Evolutionary conservation across 306 rosid species (phyloP).

Genomic region (Benincasa hispida): DNA sequence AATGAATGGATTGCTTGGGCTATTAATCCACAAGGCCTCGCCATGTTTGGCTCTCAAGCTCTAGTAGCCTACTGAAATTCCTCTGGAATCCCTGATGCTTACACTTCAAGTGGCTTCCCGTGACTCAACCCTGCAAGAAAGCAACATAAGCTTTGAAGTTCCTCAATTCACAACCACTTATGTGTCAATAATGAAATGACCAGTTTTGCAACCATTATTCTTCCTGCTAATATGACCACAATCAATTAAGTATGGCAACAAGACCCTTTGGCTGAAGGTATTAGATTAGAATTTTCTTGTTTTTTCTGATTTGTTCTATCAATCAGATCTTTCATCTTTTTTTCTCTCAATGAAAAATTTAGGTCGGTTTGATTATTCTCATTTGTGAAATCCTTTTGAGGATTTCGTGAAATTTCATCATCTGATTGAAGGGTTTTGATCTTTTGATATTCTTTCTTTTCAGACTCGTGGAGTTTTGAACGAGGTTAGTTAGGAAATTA

Average conservation of each 20-base stretch:
- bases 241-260: conserved; percentile 15
- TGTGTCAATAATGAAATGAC: background rate
- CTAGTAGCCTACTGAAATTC: conserved; percentile 9
- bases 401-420: background rate
- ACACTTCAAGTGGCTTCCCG: background rate
- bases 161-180: background rate
- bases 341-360: too few relatives aligned
- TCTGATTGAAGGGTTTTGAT: background rate
- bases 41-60: conserved; percentile 9
- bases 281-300: background rate
- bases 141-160: background rate
- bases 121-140: background rate
- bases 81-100: background rate
- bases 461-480: conserved; percentile 55
- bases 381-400: background rate
- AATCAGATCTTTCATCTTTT: too few relatives aligned
- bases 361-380: background rate
- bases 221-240: background rate
- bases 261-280: background rate
- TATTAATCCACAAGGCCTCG: background rate
- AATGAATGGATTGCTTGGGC: conserved; percentile 16
- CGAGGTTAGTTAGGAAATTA: conserved; percentile 47
- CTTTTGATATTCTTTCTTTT: background rate
- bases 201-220: background rate
- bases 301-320: background rate